Percentiles rank a stretch among this genome's conserved stretches.
phyloP scores from a whole-genome alignment of 345 rosid genomes.

The Sonneratia alba region DNA sequence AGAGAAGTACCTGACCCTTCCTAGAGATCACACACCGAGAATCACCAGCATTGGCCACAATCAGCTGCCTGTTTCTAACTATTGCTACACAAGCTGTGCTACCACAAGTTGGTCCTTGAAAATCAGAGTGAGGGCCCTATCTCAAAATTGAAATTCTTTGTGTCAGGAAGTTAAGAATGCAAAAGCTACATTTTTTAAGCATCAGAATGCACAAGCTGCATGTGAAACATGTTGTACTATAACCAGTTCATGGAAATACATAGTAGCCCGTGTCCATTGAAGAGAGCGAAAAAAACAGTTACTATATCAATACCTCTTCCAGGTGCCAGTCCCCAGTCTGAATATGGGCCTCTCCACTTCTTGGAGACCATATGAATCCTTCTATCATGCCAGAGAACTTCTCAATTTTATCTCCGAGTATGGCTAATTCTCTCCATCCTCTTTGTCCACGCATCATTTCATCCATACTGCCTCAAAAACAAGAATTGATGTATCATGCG shows the following conservation, averaged over 20 bases:
- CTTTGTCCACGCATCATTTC: conserved; percentile 98
- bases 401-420: conserved; percentile 74
- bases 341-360: conserved; percentile 33
- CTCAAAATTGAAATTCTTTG: not conserved
- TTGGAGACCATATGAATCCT: conserved; percentile 94
- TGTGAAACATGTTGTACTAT: not conserved
- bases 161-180: not conserved
- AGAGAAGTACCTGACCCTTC: conserved; percentile 66
- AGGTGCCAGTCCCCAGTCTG: conserved; percentile 43
- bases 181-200: not conserved
- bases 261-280: not conserved
- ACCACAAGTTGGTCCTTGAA: conserved; percentile 83
- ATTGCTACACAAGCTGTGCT: conserved; percentile 84
- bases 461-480: conserved; percentile 52
- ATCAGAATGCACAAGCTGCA: not conserved
- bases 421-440: conserved; percentile 90
- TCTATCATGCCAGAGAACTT: conserved; percentile 87
- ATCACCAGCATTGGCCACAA: conserved; percentile 95
- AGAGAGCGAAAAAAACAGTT: not conserved
- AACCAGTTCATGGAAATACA: not conserved
- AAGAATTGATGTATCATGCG: not conserved
- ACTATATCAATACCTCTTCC: conserved; percentile 47
- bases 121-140: conserved; percentile 96
- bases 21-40: conserved; percentile 90
- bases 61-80: conserved; percentile 53